Conservation (phyloP, 1,139 yeast genomes). For the Scheffersomyces illinoinensis region DNA sequence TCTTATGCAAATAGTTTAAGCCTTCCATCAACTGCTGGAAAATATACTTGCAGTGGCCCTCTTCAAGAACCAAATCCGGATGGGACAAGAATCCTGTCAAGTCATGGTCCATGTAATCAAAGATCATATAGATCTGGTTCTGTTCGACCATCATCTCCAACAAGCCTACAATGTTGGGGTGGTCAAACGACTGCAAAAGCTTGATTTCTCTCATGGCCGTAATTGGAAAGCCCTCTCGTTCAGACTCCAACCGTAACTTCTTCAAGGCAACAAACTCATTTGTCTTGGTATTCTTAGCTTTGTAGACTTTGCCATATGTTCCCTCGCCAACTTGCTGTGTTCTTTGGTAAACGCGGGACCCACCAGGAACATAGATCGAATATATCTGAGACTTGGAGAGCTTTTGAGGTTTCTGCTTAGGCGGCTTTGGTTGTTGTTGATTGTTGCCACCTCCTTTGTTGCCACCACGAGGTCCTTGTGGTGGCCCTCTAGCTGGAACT, state of each 20-base stretch:
- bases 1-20: slow-evolving; percentile 74
- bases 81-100: slow-evolving; percentile 84
- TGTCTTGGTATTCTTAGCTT: slow-evolving; percentile 68
- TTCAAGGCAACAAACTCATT: slow-evolving; percentile 79
- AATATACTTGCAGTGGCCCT: slow-evolving; percentile 72
- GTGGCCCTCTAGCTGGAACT: slow-evolving; percentile 1
- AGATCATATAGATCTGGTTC: slow-evolving; percentile 81
- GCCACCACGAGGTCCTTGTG: slow-evolving; percentile 1
- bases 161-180: slow-evolving; percentile 76
- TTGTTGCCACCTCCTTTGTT: neutral
- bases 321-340: slow-evolving; percentile 53
- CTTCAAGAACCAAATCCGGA: slow-evolving; percentile 62
- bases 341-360: slow-evolving; percentile 35
- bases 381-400: slow-evolving; percentile 29
- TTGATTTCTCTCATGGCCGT: slow-evolving; percentile 93
- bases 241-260: slow-evolving; percentile 77
- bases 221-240: slow-evolving; percentile 93
- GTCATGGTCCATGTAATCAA: slow-evolving; percentile 93
- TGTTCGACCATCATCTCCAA: slow-evolving; percentile 89
- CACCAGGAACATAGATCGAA: slow-evolving; percentile 27
- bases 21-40: slow-evolving; percentile 81
- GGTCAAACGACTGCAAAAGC: slow-evolving; percentile 82
- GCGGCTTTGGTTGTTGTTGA: slow-evolving; percentile 6
- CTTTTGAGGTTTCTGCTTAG: slow-evolving; percentile 6
- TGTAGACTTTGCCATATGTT: slow-evolving; percentile 51